These are phyloP conservation scores for Corylus avellana DNA, from an alignment of 306 rosid species.

Conservation along the genomic window DNA sequence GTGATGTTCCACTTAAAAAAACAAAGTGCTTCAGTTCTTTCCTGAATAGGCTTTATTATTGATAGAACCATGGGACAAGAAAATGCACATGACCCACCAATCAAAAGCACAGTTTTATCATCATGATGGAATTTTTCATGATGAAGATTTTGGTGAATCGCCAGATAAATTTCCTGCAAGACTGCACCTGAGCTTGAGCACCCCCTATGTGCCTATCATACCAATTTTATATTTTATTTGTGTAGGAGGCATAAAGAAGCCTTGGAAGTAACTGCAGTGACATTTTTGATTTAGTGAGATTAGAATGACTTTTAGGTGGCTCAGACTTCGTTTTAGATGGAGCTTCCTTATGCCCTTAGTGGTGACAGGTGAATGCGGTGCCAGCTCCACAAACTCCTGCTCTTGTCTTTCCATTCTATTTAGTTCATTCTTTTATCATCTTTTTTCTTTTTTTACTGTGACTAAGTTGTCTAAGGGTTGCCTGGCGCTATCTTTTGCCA, in stretches of 20 bases:
- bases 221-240: background rate
- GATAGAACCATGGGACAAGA: background rate
- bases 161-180: background rate
- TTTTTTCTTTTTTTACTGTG: background rate
- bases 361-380: background rate
- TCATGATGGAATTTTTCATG: background rate
- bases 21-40: background rate
- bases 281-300: background rate
- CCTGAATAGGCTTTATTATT: background rate
- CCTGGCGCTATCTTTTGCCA: background rate
- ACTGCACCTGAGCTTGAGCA: conserved; percentile 3
- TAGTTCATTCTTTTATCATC: background rate
- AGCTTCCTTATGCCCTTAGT: background rate
- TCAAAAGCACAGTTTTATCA: background rate
- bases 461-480: background rate
- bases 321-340: background rate
- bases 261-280: background rate
- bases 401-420: background rate
- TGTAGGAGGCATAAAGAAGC: background rate
- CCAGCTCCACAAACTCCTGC: background rate
- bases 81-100: no score
- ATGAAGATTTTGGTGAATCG: background rate
- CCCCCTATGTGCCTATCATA: background rate
- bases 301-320: background rate
- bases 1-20: background rate